Base-by-base conservation (phyloP, 192 early-diverging fungal species). In the Backusella sp. region DNA sequence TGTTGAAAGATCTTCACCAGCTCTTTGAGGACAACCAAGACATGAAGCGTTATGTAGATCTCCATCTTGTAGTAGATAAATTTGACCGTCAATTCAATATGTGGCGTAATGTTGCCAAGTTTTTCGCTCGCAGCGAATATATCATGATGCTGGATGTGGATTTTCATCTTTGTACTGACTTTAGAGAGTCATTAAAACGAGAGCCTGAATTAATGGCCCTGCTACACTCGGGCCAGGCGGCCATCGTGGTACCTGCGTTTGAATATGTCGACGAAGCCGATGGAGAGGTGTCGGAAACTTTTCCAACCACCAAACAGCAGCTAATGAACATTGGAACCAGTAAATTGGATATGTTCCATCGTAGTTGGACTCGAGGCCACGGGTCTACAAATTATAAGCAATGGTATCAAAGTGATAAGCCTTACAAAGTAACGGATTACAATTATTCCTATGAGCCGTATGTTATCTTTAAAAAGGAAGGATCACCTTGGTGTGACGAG, bases 31-130 rank as follows among this genome's bases (percentile, higher is more conserved):
- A 69, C 5, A 85, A 90, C 52, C 79, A 84, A 2, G 67, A 86
- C 32, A 77, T 90, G 76, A 82, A 76, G 23, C 21, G 81, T 73
- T 88, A 82, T 66, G 85, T 88, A 7, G 89, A 90, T 80, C 53
- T 88, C 14, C 89, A 90, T 79, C 82, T 90, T 9, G 80, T 90
- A 28, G 79, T 89, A 9, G 89, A 90, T 72, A 79, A 78, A 19
- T 90, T 90, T 72, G 86, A 87, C 68, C 83, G 88, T 39, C 89
- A 90, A 73, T 89, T 90, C 75, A 90, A 90, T 72, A 86, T 88
- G 86, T 90, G 88, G 88, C 80, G 89, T 21, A 90, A 90, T 41
- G 84, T 90, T 2, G 89, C 89, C 39, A 87, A 88, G 46, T 82
- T 88, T 36, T 90, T 90, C 73, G 85, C 88, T 34, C 72, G 87